Evolutionary conservation across 495 filamentous ascomycete genomes (phyloP).

Genomic region (Aspergillus carlsbadensis): DNA sequence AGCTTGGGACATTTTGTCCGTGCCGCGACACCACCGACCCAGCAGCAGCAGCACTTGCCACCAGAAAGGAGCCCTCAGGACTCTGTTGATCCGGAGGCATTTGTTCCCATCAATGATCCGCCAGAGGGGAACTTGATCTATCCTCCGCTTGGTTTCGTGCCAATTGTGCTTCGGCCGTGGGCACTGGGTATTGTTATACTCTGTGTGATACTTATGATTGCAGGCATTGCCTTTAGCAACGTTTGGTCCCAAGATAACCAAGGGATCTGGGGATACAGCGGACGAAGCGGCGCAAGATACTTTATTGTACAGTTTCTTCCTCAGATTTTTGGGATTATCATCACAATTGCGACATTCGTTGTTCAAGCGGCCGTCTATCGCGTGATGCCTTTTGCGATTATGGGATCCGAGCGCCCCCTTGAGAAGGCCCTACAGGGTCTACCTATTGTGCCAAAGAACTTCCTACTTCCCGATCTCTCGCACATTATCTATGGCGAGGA

Average conservation of each 20-base stretch:
- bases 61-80: conserved; percentile 22
- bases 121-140: conserved; percentile 44
- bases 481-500: conserved; percentile 56
- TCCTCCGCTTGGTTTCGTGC: conserved; percentile 62
- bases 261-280: conserved; percentile 65
- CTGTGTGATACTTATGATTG: conserved; percentile 68
- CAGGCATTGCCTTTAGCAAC: conserved; percentile 68
- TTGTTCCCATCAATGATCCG: conserved; percentile 52
- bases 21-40: conserved; percentile 15
- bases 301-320: conserved; percentile 85
- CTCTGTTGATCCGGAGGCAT: conserved; percentile 49
- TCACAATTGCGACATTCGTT: conserved; percentile 73
- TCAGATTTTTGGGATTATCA: conserved; percentile 67
- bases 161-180: conserved; percentile 61
- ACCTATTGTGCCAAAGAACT: conserved; percentile 48
- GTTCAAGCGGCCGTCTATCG: conserved; percentile 75
- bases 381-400: conserved; percentile 70
- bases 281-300: conserved; percentile 68
- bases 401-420: conserved; percentile 58
- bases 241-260: conserved; percentile 62
- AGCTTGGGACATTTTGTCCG: conserved; percentile 48
- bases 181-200: conserved; percentile 57
- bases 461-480: conserved; percentile 57
- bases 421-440: conserved; percentile 40
- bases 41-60: conserved; percentile 11